A percentile compares a stretch with the other conserved stretches of the same genome.
Evolutionary conservation across 768 basidiomycete genomes (phyloP).

Genomic region (Leucocoprinus birnbaumii): DNA sequence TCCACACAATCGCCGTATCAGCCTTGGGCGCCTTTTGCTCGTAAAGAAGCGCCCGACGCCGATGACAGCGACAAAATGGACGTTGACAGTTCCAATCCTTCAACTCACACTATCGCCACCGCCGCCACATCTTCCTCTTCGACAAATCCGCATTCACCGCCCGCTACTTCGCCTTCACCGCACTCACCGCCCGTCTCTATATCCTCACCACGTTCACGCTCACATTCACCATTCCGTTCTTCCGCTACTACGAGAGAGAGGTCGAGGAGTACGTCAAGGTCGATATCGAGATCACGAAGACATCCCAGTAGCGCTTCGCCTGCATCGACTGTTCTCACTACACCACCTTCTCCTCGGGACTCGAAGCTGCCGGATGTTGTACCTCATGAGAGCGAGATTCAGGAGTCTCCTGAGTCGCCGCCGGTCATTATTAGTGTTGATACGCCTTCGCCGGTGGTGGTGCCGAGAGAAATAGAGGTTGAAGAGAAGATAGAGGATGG

Average conservation of each 20-base stretch:
- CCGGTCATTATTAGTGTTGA: constrained; percentile 6
- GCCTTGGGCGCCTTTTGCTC: constrained; percentile 9
- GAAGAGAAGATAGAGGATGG: too few species aligned
- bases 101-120: not conserved
- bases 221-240: too few species aligned
- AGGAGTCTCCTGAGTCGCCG: constrained; percentile 13
- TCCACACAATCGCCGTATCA: constrained; percentile 2
- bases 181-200: too few species aligned
- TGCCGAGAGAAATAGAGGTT: too few species aligned
- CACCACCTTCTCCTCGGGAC: constrained; percentile 6
- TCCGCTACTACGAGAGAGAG: too few species aligned
- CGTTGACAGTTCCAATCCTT: not conserved
- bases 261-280: too few species aligned
- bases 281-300: not conserved
- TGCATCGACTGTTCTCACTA: not conserved
- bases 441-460: constrained; percentile 6
- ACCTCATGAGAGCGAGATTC: not conserved
- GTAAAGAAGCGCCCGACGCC: not conserved
- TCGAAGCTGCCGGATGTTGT: constrained; percentile 6
- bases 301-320: not conserved
- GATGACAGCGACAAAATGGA: not conserved
- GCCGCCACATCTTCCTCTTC: not conserved
- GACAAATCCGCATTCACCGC: too few species aligned
- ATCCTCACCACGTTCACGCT: not conserved
- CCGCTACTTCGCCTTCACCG: too few species aligned